These are phyloP conservation scores for Schwanniomyces yamadae DNA, from an alignment of 805 yeast species.

Conservation along the genomic window DNA sequence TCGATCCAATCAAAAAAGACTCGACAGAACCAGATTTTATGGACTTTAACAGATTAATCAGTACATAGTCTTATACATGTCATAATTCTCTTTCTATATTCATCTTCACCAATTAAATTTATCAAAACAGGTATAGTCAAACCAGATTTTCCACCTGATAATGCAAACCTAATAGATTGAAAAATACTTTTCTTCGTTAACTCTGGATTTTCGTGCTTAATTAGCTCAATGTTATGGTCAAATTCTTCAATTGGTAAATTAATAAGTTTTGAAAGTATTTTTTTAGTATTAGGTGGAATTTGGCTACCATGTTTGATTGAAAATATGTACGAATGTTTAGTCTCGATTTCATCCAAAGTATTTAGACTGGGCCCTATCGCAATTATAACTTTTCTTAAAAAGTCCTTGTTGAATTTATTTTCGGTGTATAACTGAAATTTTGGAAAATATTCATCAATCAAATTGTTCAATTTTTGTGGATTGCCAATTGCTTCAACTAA, in stretches of 20 bases:
- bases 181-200: constrained; percentile 45
- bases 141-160: constrained; percentile 72
- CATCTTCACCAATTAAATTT: constrained; percentile 50
- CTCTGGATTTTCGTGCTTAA: constrained; percentile 5
- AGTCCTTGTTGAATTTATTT: constrained; percentile 11
- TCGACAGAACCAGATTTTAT: constrained; percentile 23
- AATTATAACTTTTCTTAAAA: constrained; percentile 38
- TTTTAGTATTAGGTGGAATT: constrained; percentile 13
- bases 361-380: constrained; percentile 50
- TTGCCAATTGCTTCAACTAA: constrained; percentile 44
- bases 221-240: constrained; percentile 11
- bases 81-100: constrained; percentile 26
- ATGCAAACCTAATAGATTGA: constrained; percentile 61
- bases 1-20: constrained; percentile 18
- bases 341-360: constrained; percentile 51
- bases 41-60: constrained; percentile 25
- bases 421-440: constrained; percentile 13
- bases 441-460: constrained; percentile 33
- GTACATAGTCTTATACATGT: constrained; percentile 11
- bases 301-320: constrained; percentile 27
- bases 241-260: constrained; percentile 12
- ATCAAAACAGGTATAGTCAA: constrained; percentile 59
- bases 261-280: constrained; percentile 15
- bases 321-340: constrained; percentile 51
- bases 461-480: constrained; percentile 29